Evolutionary conservation across 805 yeast species (phyloP).

Genomic region (Sungouiella thailandica): DNA sequence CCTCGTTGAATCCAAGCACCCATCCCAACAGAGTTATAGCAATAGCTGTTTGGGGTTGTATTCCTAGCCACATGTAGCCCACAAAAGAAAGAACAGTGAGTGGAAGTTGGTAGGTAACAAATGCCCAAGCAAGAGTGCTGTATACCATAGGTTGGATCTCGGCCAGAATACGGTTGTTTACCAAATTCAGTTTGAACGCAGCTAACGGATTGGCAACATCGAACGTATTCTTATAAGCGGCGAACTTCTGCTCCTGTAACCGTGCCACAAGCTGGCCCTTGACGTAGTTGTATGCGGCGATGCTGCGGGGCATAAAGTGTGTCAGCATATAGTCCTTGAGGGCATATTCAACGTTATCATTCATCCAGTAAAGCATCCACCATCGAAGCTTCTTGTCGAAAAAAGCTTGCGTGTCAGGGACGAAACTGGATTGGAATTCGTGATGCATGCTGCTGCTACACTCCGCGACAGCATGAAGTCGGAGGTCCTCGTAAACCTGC

Average conservation of each 20-base stretch:
- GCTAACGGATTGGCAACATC: conserved; percentile 26
- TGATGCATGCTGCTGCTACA: conserved; percentile 29
- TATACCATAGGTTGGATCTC: conserved; percentile 38
- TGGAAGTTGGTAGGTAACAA: conserved; percentile 36
- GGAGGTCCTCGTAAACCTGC: conserved; percentile 17
- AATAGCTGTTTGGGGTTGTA: conserved; percentile 25
- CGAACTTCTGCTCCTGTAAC: conserved; percentile 23
- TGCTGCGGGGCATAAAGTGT: conserved; percentile 34
- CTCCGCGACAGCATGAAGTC: conserved; percentile 18
- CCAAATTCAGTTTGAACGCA: conserved; percentile 25
- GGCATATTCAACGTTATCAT: conserved; percentile 40
- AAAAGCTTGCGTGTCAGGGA: conserved; percentile 26
- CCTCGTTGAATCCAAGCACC: conserved; percentile 38
- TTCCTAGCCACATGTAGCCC: conserved; percentile 30
- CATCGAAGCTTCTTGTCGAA: conserved; percentile 29
- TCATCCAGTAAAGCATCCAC: conserved; percentile 39
- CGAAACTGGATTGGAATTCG: conserved; percentile 31
- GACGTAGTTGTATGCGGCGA: conserved; percentile 32
- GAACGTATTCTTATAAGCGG: conserved; percentile 9
- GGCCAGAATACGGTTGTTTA: conserved; percentile 20
- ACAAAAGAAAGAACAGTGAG: conserved; percentile 25
- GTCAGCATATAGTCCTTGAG: conserved; percentile 33
- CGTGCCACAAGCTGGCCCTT: conserved; percentile 33
- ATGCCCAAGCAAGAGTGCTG: conserved; percentile 22
- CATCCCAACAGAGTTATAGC: conserved; percentile 36